Conservation (phyloP, 225 moss, liverwort and hornwort species). For the Rhytidiadelphus loreus region DNA sequence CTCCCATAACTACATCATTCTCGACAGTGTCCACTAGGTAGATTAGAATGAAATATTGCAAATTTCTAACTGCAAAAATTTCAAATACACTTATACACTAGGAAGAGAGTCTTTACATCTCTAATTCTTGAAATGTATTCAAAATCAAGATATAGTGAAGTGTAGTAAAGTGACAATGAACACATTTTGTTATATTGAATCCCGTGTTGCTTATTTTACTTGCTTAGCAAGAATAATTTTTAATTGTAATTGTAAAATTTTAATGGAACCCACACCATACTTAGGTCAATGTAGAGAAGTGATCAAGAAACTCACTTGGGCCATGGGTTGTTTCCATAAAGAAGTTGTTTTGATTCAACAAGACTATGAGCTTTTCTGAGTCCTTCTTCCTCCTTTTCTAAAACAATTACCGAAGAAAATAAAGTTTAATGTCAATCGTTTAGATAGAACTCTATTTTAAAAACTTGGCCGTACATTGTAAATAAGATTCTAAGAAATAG, state of each 20-base stretch:
- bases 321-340: background rate
- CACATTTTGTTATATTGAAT: no score
- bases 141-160: background rate
- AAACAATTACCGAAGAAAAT: background rate
- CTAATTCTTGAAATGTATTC: background rate
- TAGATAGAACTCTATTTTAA: background rate
- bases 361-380: background rate
- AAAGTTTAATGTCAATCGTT: no score
- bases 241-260: background rate
- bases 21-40: no score
- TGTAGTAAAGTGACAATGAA: no score
- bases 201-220: no score
- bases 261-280: background rate
- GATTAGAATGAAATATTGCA: background rate
- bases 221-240: no score
- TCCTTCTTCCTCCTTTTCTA: background rate
- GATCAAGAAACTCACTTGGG: background rate
- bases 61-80: background rate
- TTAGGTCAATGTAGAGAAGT: background rate
- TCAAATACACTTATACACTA: no score
- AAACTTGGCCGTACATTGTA: background rate
- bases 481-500: background rate
- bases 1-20: background rate
- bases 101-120: background rate
- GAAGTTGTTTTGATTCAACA: background rate